Evolutionary conservation across 352 stramenopile species (phyloP), one percentile per base, ranked within the genome.

Genomic region (Pythium periplocum): DNA sequence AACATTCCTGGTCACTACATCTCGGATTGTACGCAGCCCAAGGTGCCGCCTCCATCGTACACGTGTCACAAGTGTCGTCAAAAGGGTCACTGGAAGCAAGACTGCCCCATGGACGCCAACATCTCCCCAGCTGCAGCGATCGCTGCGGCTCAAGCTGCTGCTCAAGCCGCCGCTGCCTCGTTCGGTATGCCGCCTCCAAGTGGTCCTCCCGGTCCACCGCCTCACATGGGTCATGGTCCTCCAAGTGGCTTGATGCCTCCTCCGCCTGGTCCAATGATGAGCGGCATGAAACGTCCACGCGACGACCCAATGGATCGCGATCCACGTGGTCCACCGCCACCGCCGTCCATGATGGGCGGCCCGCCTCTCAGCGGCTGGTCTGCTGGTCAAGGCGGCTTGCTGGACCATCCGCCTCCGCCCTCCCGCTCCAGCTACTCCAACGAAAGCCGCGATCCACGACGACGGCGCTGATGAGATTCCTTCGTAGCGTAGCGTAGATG

Each of bases 41-140:
- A 94, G 57, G 80, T 92, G 36, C 83, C 83, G 3, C 83, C 83
- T 30, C 64, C 74, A 48, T 84, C 73, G 40, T 94, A 94, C 57
- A 89, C 80, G 42, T 94, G 83, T 62, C 83, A 94, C 69, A 92
- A 92, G 51, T 94, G 83, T 30, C 81, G 83, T 3, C 83, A 94
- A 51, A 94, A 94, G 52, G 83, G 83, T 31, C 83, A 94, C 53
- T 94, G 83, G 83, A 94, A 94, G 62, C 82, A 92, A 51, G 83
- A 94, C 51, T 94, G 83, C 39, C 83, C 83, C 1, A 78, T 91
- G 69, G 83, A 93, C 54, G 58, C 69, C 11, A 81, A 79, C 47
- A 69, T 78, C 35, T 73, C 65, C 4, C 73, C 81, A 7, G 74
- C 61, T 2, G 61, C 64, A 34, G 73, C 76, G 35, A 72, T 69